Evolutionary conservation across 2,329 filamentous ascomycete genomes (phyloP), one percentile per base, ranked within the genome.

Genomic region (Dactylella cylindrospora): DNA sequence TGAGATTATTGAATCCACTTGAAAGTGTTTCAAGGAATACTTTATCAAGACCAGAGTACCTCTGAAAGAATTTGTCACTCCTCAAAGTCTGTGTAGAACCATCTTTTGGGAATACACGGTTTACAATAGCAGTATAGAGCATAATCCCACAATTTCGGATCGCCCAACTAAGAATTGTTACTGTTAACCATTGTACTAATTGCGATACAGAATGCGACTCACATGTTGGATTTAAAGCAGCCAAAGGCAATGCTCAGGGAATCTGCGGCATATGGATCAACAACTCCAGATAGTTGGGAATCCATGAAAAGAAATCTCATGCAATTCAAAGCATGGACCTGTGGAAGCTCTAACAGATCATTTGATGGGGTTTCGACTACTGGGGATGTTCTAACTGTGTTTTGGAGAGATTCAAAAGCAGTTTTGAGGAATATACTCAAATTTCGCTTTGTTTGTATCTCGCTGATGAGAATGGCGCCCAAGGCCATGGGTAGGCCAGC

Each of bases 281-380:
- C 86, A 47, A 80, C 79, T 51, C 82, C 82, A 22, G 87, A 79
- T 10, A 97, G 77, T 43, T 83, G 81, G 0, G 89, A 88, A 67
- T 85, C 90, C 54, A 88, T 91, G 73, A 96, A 93, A 1, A 95
- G 84, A 66, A 95, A 90, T 70, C 93, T 93, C 54, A 98, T 76
- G 62, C 88, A 95, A 71, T 98, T 98, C 70, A 95, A 80, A 0
- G 93, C 90, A 72, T 98, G 93, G 0, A 98, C 93, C 72, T 98
- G 91, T 0, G 90, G 86, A 3, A 97, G 75, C 32, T 86, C 78
- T 23, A 78, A 74, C 41, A 80, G 76, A 61, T 76, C 65, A n/a
- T 38, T 12, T 7, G 10, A 26, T 2, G n/a, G 9, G 71, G 69
- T 12, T 68, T 66, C 15, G 67, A 59, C 25, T 61, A 60, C n/a